Conservation (phyloP, 2,329 filamentous ascomycete genomes). For the Claviceps maximensis region DNA sequence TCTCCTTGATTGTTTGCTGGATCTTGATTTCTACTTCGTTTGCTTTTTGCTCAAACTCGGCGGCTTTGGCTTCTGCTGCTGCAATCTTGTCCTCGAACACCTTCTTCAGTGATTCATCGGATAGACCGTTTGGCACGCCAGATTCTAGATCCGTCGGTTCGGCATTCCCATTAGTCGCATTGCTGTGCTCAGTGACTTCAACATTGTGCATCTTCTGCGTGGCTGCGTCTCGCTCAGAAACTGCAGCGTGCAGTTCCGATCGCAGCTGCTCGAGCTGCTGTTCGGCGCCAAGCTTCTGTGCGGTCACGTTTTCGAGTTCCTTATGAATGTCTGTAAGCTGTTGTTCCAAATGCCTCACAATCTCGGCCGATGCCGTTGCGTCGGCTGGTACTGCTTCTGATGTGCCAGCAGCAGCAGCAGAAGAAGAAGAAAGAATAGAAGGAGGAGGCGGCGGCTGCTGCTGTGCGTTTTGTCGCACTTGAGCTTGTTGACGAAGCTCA, state of each 20-base stretch:
- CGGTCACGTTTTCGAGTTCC: conserved; percentile 51
- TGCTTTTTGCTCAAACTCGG: conserved; percentile 50
- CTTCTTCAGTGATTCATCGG: conserved; percentile 45
- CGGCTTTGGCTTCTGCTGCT: conserved; percentile 45
- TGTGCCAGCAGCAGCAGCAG: conserved; percentile 3
- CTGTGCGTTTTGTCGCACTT: conserved; percentile 6
- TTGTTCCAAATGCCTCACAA: conserved; percentile 33
- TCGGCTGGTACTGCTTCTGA: conserved; percentile 13
- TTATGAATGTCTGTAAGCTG: conserved; percentile 37
- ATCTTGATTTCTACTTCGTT: conserved; percentile 51
- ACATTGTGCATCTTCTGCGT: conserved; percentile 25
- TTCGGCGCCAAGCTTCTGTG: conserved; percentile 58
- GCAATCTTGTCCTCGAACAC: conserved; percentile 49
- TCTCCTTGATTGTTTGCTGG: conserved; percentile 46
- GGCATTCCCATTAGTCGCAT: background rate
- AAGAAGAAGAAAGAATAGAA: background rate
- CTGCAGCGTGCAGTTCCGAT: conserved; percentile 46
- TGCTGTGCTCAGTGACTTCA: conserved; percentile 9
- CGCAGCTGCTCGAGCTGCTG: conserved; percentile 43
- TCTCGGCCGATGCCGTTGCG: conserved; percentile 31
- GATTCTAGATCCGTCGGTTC: background rate
- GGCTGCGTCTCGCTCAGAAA: conserved; percentile 52
- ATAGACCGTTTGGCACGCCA: conserved; percentile 20
- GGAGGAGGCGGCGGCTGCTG: background rate
- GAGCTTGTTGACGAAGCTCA: conserved; percentile 23